Percentiles rank a stretch among this genome's conserved stretches.
Conservation (phyloP, 106 monocot species). For the Platanthera zijinensis region DNA sequence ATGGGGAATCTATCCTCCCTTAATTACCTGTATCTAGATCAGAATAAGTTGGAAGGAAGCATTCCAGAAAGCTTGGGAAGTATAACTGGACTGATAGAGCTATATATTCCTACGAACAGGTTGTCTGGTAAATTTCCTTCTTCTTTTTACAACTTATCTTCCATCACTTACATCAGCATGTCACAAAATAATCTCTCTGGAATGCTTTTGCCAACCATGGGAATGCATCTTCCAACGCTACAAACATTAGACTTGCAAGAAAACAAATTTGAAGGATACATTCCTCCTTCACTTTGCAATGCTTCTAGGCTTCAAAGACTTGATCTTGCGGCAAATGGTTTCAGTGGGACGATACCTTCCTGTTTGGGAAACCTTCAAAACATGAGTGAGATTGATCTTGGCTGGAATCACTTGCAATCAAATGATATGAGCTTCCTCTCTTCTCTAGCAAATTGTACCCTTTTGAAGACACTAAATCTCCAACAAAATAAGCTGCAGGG, state of each 20-base stretch:
- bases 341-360: slow-evolving; percentile 21
- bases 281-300: slow-evolving; percentile 26
- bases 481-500: slow-evolving; percentile 11
- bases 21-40: neutral
- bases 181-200: slow-evolving; percentile 10
- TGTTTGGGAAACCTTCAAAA: slow-evolving; percentile 11
- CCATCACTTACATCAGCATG: neutral
- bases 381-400: slow-evolving; percentile 5
- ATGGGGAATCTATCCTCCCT: slow-evolving; percentile 5
- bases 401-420: slow-evolving; percentile 16
- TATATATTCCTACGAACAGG: slow-evolving; percentile 10
- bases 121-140: slow-evolving; percentile 29
- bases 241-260: neutral
- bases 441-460: slow-evolving; percentile 19
- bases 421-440: slow-evolving; percentile 28
- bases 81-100: neutral
- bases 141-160: slow-evolving; percentile 14
- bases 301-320: neutral
- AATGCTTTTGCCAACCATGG: slow-evolving; percentile 12
- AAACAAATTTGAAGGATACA: slow-evolving; percentile 29
- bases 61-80: slow-evolving; percentile 12
- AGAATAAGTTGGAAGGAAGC: slow-evolving; percentile 15
- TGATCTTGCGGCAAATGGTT: slow-evolving; percentile 7
- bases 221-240: slow-evolving; percentile 23
- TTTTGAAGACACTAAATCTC: neutral